phyloP scores from a whole-genome alignment of 306 rosid genomes.

The Prinsepia uniflora region DNA sequence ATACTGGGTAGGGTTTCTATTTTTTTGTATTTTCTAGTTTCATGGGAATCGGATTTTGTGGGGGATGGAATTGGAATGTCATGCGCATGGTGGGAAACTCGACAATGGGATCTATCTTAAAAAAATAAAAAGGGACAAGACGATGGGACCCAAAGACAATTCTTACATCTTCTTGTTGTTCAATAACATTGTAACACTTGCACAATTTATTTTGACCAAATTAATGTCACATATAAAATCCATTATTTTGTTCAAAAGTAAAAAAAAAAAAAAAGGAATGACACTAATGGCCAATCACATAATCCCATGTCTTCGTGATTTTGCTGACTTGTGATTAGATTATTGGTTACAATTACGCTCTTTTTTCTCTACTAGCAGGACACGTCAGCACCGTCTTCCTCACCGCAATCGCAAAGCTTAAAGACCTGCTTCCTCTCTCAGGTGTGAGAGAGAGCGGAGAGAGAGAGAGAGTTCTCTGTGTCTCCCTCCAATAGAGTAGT shows the following conservation, averaged over 20 bases:
- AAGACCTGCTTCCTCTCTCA: background rate
- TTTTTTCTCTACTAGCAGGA: background rate
- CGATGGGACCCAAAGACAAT: too few species aligned
- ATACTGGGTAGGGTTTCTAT: too few species aligned
- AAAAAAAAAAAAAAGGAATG: background rate
- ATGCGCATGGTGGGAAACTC: constrained; percentile 31
- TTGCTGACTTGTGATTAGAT: background rate
- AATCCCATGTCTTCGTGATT: background rate
- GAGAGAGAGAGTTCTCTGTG: background rate
- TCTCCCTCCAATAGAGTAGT: background rate
- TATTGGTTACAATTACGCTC: background rate
- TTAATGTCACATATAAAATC: too few species aligned
- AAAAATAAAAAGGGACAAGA: too few species aligned
- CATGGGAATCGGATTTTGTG: constrained; percentile 43
- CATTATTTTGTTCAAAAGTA: too few species aligned
- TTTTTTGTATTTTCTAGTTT: constrained; percentile 2
- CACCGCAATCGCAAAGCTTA: background rate
- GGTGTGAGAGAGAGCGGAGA: background rate
- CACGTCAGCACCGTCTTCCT: background rate
- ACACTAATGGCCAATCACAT: background rate
- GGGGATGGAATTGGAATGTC: constrained; percentile 27
- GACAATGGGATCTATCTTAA: too few species aligned
- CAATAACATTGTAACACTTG: too few species aligned
- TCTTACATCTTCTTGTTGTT: too few species aligned
- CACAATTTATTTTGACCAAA: too few species aligned